These are phyloP conservation scores for Wickerhamomyces tratensis DNA, from an alignment of 805 yeast species.

Conservation along the genomic window DNA sequence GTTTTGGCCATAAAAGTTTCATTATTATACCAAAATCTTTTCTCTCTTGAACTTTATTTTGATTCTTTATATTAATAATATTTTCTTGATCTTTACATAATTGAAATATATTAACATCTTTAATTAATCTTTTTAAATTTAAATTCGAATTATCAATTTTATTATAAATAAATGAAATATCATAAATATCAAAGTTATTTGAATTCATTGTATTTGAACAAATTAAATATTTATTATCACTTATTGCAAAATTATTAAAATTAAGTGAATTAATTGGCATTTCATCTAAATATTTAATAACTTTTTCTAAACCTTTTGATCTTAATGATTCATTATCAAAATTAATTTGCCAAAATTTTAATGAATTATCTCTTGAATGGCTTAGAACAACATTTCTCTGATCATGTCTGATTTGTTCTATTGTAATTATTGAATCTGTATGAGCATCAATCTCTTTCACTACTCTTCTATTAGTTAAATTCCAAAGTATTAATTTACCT, in stretches of 20 bases:
- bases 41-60: conserved; percentile 1
- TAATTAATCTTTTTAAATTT: conserved; percentile 13
- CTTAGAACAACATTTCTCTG: conserved; percentile 27
- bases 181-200: conserved; percentile 54
- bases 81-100: conserved; percentile 2
- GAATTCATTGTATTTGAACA: conserved; percentile 62
- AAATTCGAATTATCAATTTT: conserved; percentile 5
- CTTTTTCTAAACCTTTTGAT: conserved; percentile 4
- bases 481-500: no score
- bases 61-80: conserved; percentile 5
- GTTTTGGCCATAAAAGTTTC: conserved; percentile 34
- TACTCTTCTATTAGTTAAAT: no score
- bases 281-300: conserved; percentile 24
- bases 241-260: conserved; percentile 52
- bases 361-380: conserved; percentile 58
- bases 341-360: conserved; percentile 33
- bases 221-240: conserved; percentile 22
- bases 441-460: conserved; percentile 31
- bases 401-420: conserved; percentile 32
- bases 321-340: conserved; percentile 1
- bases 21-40: conserved; percentile 57
- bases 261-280: conserved; percentile 69
- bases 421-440: conserved; percentile 35
- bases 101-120: conserved; percentile 13
- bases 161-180: conserved; percentile 17